Evolutionary conservation across 1,284 basidiomycete genomes (phyloP).

Genomic region (Meira miltonrushii): DNA sequence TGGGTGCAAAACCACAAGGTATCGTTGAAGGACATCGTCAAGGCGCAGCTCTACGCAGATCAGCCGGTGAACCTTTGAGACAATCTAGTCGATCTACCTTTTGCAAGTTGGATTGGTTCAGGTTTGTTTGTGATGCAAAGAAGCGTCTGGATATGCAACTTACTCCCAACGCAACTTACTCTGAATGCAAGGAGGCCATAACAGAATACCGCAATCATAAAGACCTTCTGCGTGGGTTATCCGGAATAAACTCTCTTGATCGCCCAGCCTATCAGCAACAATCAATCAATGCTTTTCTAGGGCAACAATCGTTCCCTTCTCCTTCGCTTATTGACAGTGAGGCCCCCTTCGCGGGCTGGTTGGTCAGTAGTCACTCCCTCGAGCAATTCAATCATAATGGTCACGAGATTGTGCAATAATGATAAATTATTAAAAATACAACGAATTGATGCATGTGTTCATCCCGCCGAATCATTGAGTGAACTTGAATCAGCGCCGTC

Average conservation of each 20-base stretch:
- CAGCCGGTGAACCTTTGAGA: not conserved
- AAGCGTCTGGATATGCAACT: not conserved
- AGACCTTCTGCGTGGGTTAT: not conserved
- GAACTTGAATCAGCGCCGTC: constrained; percentile 21
- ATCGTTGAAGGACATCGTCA: constrained; percentile 14
- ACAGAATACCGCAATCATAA: not conserved
- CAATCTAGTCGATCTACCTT: not conserved
- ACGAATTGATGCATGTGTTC: constrained; percentile 41
- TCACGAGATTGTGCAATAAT: not conserved
- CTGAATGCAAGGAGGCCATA: not conserved
- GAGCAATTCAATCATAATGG: constrained; percentile 4
- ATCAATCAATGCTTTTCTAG: not conserved
- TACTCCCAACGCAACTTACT: not conserved
- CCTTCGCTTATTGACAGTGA: not conserved
- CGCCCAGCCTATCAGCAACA: not conserved
- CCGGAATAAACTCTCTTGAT: not conserved
- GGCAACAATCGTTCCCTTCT: not conserved
- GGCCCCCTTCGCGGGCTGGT: constrained; percentile 1
- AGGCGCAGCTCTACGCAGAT: constrained; percentile 11
- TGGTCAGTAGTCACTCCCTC: not conserved
- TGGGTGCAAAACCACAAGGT: constrained; percentile 10
- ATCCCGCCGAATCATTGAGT: constrained; percentile 22
- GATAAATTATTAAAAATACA: constrained; percentile 1
- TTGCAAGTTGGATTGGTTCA: constrained; percentile 4
- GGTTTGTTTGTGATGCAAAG: not conserved